Conservation (phyloP, 169 alveolate genomes). For the Miamiensis avidus region DNA sequence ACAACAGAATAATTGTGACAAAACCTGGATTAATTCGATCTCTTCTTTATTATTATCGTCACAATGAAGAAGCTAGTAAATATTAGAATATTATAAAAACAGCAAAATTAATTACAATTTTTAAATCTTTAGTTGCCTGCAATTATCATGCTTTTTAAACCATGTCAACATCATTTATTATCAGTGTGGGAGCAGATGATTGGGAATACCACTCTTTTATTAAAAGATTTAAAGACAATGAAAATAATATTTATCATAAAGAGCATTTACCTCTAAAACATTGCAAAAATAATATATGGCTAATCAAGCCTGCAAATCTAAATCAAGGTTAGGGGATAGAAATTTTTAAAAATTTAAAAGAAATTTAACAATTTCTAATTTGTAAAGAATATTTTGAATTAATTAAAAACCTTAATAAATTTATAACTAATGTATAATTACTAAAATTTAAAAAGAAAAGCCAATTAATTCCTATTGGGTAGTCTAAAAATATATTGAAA, state of each 20-base stretch:
- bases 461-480: constrained; percentile 38
- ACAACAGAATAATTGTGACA: constrained; percentile 42
- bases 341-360: constrained; percentile 49
- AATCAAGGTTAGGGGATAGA: constrained; percentile 64
- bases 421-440: too few species aligned
- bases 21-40: constrained; percentile 56
- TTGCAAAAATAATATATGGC: constrained; percentile 58
- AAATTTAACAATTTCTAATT: constrained; percentile 41
- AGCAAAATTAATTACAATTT: not conserved
- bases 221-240: constrained; percentile 43
- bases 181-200: constrained; percentile 40
- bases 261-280: constrained; percentile 55
- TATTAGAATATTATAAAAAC: not conserved
- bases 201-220: constrained; percentile 27
- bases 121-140: not conserved
- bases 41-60: constrained; percentile 31
- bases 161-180: constrained; percentile 52
- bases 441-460: not conserved
- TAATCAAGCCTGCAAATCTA: constrained; percentile 54
- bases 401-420: too few species aligned
- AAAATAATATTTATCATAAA: constrained; percentile 16
- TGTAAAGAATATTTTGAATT: not conserved
- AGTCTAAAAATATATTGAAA: constrained; percentile 69
- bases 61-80: constrained; percentile 39
- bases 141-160: constrained; percentile 43